Evolutionary conservation across 179 eudicot genomes (phyloP).

Genomic region (Beta corolliflora): DNA sequence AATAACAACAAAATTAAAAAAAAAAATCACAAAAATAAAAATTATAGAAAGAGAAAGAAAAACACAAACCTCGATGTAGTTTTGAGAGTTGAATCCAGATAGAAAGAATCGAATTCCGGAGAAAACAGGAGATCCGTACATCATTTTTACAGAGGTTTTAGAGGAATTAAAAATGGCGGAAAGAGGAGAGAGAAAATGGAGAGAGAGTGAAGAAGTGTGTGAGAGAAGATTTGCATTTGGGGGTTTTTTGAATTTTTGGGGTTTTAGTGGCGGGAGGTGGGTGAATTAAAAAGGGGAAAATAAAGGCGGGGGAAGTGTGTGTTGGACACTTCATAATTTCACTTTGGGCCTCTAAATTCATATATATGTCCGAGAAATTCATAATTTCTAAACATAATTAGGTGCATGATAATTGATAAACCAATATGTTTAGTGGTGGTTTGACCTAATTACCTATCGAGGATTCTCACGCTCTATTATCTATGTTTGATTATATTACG

Average conservation of each 20-base stretch:
- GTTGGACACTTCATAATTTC: no score
- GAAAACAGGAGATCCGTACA: slow-evolving; percentile 20
- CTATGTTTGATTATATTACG: no score
- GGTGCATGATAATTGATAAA: no score
- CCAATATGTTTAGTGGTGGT: no score
- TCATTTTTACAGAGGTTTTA: slow-evolving; percentile 6
- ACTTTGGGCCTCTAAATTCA: no score
- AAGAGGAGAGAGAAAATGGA: neutral
- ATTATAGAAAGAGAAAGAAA: neutral
- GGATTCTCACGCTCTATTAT: no score
- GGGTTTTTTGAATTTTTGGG: slow-evolving; percentile 7
- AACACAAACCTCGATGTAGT: slow-evolving; percentile 31
- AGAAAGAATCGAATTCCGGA: slow-evolving; percentile 39
- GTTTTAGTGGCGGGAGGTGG: slow-evolving; percentile 15
- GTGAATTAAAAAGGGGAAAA: neutral
- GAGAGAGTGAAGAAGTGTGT: neutral
- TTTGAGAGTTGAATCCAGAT: slow-evolving; percentile 32
- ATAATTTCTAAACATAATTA: no score
- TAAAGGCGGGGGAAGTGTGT: no score
- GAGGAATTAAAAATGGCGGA: neutral
- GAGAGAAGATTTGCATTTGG: slow-evolving; percentile 3
- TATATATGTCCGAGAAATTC: no score
- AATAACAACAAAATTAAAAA: neutral
- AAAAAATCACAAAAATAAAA: neutral
- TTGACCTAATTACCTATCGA: no score